Conservation (phyloP, 176 grass and related monocot genomes). For the Cocos nucifera region DNA sequence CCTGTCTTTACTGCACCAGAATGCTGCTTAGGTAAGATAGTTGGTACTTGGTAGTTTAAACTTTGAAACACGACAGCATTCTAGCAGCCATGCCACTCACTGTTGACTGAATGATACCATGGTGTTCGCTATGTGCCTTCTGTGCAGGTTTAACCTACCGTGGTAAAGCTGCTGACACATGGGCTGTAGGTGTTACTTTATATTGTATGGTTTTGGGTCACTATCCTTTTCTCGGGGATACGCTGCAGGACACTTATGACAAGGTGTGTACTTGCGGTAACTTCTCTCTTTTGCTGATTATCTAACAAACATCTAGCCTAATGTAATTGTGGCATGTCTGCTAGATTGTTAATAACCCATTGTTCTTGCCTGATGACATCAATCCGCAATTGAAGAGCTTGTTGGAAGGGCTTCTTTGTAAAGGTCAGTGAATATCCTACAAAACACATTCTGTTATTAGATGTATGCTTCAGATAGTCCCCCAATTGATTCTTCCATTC, state of each 20-base stretch:
- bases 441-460: too few relatives aligned
- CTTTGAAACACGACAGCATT: conserved; percentile 2
- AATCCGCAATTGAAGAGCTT: conserved; percentile 56
- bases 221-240: conserved; percentile 86
- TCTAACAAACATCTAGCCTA: not conserved
- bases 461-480: too few relatives aligned
- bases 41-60: not conserved
- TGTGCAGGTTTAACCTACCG: conserved; percentile 55
- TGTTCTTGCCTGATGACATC: conserved; percentile 42
- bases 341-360: conserved; percentile 57
- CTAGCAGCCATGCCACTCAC: too few relatives aligned
- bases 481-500: not conserved
- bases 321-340: not conserved
- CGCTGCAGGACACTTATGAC: conserved; percentile 68
- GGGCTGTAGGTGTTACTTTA: conserved; percentile 78
- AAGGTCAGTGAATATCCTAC: conserved; percentile 32
- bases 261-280: conserved; percentile 29
- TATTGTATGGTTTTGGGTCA: conserved; percentile 74
- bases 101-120: too few relatives aligned
- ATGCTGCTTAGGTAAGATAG: conserved; percentile 61
- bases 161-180: conserved; percentile 63
- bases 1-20: conserved; percentile 91
- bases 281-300: not conserved
- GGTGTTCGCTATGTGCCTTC: not conserved
- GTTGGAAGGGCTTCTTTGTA: conserved; percentile 71